Conservation (phyloP, 768 basidiomycete genomes). For the Macrolepiota dolichaula region DNA sequence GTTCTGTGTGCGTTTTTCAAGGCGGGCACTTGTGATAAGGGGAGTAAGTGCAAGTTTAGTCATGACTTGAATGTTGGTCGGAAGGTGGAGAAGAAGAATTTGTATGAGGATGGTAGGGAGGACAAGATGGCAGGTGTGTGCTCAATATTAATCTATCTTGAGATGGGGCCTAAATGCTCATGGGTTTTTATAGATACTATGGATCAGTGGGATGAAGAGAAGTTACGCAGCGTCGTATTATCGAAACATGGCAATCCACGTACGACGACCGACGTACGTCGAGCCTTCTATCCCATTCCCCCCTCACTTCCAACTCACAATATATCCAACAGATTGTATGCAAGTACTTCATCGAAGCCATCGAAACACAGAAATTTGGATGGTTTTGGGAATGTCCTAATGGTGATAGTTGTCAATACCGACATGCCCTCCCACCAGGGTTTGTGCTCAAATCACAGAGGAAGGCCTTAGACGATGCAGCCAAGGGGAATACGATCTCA, state of each 20-base stretch:
- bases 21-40: slow-evolving; percentile 91
- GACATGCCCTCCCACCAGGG: slow-evolving; percentile 93
- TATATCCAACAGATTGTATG: slow-evolving; percentile 76
- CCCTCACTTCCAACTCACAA: background rate
- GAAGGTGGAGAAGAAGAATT: slow-evolving; percentile 92
- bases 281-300: background rate
- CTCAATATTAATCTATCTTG: background rate
- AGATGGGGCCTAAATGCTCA: background rate
- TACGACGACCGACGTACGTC: slow-evolving; percentile 82
- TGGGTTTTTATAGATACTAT: slow-evolving; percentile 69
- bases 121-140: slow-evolving; percentile 70
- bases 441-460: slow-evolving; percentile 93
- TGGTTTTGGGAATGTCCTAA: slow-evolving; percentile 98
- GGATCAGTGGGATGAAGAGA: slow-evolving; percentile 97
- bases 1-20: slow-evolving; percentile 91
- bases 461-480: slow-evolving; percentile 89
- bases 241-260: slow-evolving; percentile 88
- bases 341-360: slow-evolving; percentile 95
- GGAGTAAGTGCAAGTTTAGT: slow-evolving; percentile 94
- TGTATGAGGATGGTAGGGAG: slow-evolving; percentile 87
- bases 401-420: slow-evolving; percentile 86
- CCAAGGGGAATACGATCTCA: slow-evolving; percentile 85
- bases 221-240: slow-evolving; percentile 81
- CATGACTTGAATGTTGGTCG: slow-evolving; percentile 87
- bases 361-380: slow-evolving; percentile 89